Evolutionary conservation across 1,284 basidiomycete genomes (phyloP).

Genomic region (Microstroma glucosiphilum): DNA sequence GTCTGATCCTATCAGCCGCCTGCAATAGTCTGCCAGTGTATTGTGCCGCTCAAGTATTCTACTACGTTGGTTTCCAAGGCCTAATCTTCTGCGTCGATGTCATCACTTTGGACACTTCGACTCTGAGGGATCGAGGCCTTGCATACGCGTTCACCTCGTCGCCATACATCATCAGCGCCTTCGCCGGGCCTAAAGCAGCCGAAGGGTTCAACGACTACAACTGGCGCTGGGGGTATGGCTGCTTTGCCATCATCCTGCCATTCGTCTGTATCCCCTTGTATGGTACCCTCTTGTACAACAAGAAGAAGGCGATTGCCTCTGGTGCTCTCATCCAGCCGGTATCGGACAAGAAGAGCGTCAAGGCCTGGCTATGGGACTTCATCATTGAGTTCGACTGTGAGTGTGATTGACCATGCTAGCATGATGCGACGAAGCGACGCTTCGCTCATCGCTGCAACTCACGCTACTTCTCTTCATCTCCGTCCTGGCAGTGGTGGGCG

Average conservation of each 20-base stretch:
- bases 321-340: not conserved
- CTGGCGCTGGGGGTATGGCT: conserved; percentile 3
- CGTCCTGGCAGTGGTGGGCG: conserved; percentile 15
- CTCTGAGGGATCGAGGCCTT: conserved; percentile 3
- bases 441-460: not conserved
- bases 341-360: not conserved
- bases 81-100: not conserved
- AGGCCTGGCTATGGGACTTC: not conserved
- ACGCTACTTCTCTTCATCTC: not conserved
- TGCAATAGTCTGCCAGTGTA: conserved; percentile 43
- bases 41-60: conserved; percentile 39
- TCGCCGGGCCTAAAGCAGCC: not conserved
- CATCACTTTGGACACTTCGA: conserved; percentile 1
- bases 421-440: too few relatives aligned
- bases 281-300: conserved; percentile 1
- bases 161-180: conserved; percentile 5
- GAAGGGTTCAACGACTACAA: conserved; percentile 2
- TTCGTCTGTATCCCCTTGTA: not conserved
- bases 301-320: not conserved
- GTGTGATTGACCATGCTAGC: not conserved
- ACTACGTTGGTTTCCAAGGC: not conserved
- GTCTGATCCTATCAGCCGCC: conserved; percentile 45
- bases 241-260: conserved; percentile 5
- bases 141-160: conserved; percentile 2
- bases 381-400: conserved; percentile 5